Evolutionary conservation across 257 asterid species (phyloP).

Genomic region (Jaltomata sinuosa): DNA sequence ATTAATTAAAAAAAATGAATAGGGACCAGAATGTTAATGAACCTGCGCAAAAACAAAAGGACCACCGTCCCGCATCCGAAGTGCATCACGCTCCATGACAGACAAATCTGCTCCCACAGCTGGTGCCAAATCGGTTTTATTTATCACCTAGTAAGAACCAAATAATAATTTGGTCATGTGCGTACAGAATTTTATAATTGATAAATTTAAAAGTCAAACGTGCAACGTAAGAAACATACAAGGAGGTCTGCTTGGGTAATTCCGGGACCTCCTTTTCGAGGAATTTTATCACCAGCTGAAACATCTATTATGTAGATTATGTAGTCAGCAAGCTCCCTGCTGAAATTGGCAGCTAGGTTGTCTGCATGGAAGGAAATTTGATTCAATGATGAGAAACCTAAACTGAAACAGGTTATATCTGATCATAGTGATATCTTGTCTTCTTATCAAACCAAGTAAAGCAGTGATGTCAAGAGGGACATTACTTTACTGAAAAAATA

Average conservation of each 20-base stretch:
- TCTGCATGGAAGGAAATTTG: constrained; percentile 28
- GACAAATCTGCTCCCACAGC: constrained; percentile 90
- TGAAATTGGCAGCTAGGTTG: constrained; percentile 92
- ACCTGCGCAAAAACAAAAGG: constrained; percentile 97
- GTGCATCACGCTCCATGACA: constrained; percentile 93
- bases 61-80: constrained; percentile 96
- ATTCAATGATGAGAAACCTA: background rate
- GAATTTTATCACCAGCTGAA: constrained; percentile 90
- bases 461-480: background rate
- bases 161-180: background rate
- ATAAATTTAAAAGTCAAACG: background rate
- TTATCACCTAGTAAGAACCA: constrained; percentile 51
- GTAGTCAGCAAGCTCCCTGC: constrained; percentile 91
- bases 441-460: background rate
- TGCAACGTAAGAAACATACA: constrained; percentile 25
- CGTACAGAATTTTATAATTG: background rate
- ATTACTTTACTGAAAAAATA: background rate
- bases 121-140: constrained; percentile 84
- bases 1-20: background rate
- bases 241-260: constrained; percentile 97
- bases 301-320: constrained; percentile 92
- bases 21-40: background rate
- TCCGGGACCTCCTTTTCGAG: constrained; percentile 98
- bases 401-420: background rate
- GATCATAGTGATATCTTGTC: background rate